These are phyloP conservation scores for Fusarium oligoseptatum DNA, from an alignment of 2,329 filamentous ascomycete genomes.

Conservation along the genomic window DNA sequence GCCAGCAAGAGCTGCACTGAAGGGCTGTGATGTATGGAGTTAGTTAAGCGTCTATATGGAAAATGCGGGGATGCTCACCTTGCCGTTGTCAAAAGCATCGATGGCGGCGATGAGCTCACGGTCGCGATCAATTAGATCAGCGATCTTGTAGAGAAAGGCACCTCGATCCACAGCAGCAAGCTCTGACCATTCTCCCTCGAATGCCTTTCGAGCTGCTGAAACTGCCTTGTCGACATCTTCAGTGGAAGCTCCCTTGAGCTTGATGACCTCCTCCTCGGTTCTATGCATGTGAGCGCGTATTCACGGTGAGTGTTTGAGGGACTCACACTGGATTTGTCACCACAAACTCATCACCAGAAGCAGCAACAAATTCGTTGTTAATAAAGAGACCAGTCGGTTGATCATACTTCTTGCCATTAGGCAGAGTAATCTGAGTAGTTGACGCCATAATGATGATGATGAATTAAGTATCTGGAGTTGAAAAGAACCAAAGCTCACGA, in stretches of 20 bases:
- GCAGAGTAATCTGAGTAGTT: constrained; percentile 36
- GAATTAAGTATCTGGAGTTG: not conserved
- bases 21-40: constrained; percentile 24
- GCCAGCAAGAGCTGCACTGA: constrained; percentile 62
- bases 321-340: constrained; percentile 40
- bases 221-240: constrained; percentile 41
- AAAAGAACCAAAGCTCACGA: not conserved
- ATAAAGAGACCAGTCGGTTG: constrained; percentile 49
- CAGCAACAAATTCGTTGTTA: constrained; percentile 45
- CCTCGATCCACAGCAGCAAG: constrained; percentile 40
- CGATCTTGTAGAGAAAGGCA: constrained; percentile 39
- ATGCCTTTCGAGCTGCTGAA: constrained; percentile 40
- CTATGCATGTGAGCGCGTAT: constrained; percentile 7
- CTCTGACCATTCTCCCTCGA: constrained; percentile 43
- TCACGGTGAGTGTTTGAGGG: rapidly evolving
- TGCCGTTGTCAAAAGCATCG: constrained; percentile 44
- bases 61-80: constrained; percentile 9
- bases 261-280: constrained; percentile 41
- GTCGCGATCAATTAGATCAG: constrained; percentile 41
- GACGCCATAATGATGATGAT: constrained; percentile 25
- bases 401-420: constrained; percentile 55
- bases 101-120: constrained; percentile 44
- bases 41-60: not conserved
- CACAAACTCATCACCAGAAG: constrained; percentile 38
- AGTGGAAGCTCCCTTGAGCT: constrained; percentile 37